Base-by-base conservation (phyloP, 768 basidiomycete species). In the Leccinum truebloodii region DNA sequence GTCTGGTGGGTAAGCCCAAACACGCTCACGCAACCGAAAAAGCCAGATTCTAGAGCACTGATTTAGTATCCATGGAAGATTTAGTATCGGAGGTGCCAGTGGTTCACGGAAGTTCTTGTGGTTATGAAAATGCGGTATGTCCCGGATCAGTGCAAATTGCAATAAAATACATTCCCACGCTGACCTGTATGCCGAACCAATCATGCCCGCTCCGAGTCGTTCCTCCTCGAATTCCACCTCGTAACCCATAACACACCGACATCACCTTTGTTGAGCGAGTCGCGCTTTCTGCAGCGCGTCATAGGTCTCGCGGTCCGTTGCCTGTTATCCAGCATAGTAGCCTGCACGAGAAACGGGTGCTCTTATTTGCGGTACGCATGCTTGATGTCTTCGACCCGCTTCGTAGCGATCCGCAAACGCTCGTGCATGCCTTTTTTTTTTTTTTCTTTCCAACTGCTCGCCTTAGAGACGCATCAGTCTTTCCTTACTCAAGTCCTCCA, bases 341-440 rank as follows among this genome's bases (percentile, higher is more conserved):
- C 98, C 97, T 65, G 79, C 1, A 82, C 84, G 50, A 98, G 82
- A 4, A 98, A 80, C 0, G 94, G 90, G 7, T 87, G 83, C 72
- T 98, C 96, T 53, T 94, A 94, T 74, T 94, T 94, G 66, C 96
- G 90, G 77, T 89, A 92, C 1, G 95, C 95, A 57, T 95, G 93
- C 76, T 98, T 96, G 67, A 98, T 84, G 28, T 28, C 28, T 28
- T 28, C 28, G 28, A 28, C 28, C 26, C 95, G 90, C 30, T 98
- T 98, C 46, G 87, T 73, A 49, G 88, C 83, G 65, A 95, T 85
- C 24, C 95, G 89, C 54, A 97, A 81, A 24, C 90, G 85, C 67
- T 95, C 91, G 59, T 82, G 83, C 65, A 92, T 79, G 66, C 94
- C 91, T 28, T 28, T 28, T 28, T 28, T 28, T 28, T 28, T 28